phyloP scores from a whole-genome alignment of 2,329 filamentous ascomycete species.

The Penicillium sp. region DNA sequence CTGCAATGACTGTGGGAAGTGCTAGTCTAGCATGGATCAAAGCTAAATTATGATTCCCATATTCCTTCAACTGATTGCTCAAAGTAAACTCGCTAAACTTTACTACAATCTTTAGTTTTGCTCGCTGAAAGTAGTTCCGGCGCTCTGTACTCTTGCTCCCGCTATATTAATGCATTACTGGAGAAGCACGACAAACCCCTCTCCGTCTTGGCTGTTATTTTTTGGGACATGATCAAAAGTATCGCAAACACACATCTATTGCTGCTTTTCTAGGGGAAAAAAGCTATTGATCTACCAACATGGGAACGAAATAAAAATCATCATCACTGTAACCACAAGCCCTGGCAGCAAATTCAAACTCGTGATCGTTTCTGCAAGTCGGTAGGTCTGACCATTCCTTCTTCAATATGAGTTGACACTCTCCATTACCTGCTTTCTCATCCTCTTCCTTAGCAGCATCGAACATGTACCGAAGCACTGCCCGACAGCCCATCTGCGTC shows the following conservation, averaged over 20 bases:
- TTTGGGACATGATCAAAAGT: too few relatives aligned
- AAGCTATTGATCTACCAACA: conserved; percentile 7
- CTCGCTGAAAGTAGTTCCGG: too few relatives aligned
- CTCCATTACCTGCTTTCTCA: conserved; percentile 37
- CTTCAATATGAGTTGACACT: conserved; percentile 25
- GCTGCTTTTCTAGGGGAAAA: too few relatives aligned
- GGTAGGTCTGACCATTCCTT: conserved; percentile 32
- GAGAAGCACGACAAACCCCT: too few relatives aligned
- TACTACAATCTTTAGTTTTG: too few relatives aligned
- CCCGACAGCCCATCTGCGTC: conserved; percentile 33
- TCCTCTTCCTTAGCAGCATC: conserved; percentile 36
- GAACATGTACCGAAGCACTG: conserved; percentile 36
- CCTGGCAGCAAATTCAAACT: conserved; percentile 43
- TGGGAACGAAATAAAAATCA: background rate
- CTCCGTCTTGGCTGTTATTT: too few relatives aligned
- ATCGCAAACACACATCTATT: too few relatives aligned
- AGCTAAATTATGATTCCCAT: background rate
- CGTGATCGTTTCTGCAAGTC: conserved; percentile 45
- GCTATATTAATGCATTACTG: too few relatives aligned
- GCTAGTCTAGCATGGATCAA: conserved; percentile 4
- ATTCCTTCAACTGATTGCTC: too few relatives aligned
- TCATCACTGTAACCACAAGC: conserved; percentile 29
- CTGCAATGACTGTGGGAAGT: conserved; percentile 5
- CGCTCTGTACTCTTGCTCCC: too few relatives aligned
- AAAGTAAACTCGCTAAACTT: too few relatives aligned